Evolutionary conservation across 2,329 filamentous ascomycete genomes (phyloP).

Genomic region (Sporothrix inflata): DNA sequence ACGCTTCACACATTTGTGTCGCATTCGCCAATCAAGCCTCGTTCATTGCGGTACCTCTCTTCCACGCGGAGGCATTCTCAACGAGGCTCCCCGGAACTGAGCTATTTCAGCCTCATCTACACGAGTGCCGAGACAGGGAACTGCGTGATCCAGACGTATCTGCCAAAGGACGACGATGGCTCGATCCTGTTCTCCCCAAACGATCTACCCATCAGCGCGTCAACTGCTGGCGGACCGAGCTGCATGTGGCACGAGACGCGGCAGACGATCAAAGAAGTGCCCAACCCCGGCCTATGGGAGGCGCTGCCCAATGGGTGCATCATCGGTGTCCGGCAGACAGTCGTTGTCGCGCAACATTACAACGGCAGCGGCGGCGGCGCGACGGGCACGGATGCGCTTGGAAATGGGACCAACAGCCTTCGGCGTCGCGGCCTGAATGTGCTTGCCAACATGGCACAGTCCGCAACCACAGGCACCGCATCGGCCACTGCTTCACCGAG

Average conservation of each 20-base stretch:
- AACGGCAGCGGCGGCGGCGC: background rate
- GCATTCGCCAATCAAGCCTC: slow-evolving; percentile 56
- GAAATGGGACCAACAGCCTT: slow-evolving; percentile 33
- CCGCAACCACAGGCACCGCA: background rate
- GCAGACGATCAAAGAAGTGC: slow-evolving; percentile 56
- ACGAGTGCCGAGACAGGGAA: slow-evolving; percentile 61
- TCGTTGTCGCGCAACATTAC: slow-evolving; percentile 13
- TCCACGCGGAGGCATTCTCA: slow-evolving; percentile 55
- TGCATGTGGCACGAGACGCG: slow-evolving; percentile 57
- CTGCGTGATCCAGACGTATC: slow-evolving; percentile 67
- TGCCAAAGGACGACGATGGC: slow-evolving; percentile 55
- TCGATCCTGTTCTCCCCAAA: slow-evolving; percentile 63
- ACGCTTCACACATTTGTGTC: slow-evolving; percentile 66
- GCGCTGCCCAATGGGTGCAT: slow-evolving; percentile 62
- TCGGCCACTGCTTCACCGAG: background rate
- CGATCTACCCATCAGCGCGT: slow-evolving; percentile 40
- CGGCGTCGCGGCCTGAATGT: slow-evolving; percentile 4
- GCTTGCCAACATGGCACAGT: background rate
- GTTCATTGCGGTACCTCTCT: slow-evolving; percentile 64
- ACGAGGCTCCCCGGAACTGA: slow-evolving; percentile 60
- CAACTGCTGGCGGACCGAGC: slow-evolving; percentile 46
- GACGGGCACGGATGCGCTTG: background rate
- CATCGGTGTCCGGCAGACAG: slow-evolving; percentile 61
- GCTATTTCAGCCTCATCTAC: slow-evolving; percentile 68
- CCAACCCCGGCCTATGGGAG: slow-evolving; percentile 69